These are phyloP conservation scores for Chionographis japonica DNA, from an alignment of 106 monocot species.

Conservation along the genomic window DNA sequence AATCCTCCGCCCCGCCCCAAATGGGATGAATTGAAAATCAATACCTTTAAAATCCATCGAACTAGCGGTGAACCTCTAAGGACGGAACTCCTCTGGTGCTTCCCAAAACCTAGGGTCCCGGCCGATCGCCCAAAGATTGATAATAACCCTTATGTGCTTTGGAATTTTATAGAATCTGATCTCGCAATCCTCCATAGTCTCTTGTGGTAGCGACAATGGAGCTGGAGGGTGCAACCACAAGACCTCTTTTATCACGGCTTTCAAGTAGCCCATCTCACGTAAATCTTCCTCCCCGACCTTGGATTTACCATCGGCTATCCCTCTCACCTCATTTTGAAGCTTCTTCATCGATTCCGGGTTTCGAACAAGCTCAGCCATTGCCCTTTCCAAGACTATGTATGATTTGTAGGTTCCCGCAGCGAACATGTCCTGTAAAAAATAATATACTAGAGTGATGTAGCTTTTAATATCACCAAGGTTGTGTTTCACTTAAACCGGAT, in stretches of 20 bases:
- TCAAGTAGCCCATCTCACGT: slow-evolving; percentile 15
- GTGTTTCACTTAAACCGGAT: too few relatives aligned
- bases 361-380: slow-evolving; percentile 29
- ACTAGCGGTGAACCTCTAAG: background rate
- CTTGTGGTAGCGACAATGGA: slow-evolving; percentile 18
- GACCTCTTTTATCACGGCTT: slow-evolving; percentile 23
- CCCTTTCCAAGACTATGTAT: slow-evolving; percentile 22
- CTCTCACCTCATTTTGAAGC: slow-evolving; percentile 31
- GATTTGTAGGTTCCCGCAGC: slow-evolving; percentile 27
- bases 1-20: slow-evolving; percentile 12
- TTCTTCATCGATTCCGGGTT: slow-evolving; percentile 26
- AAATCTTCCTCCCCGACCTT: too few relatives aligned
- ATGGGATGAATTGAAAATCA: background rate
- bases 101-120: slow-evolving; percentile 26
- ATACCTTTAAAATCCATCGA: background rate
- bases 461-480: too few relatives aligned
- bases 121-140: slow-evolving; percentile 36
- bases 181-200: slow-evolving; percentile 2
- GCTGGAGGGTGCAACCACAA: slow-evolving; percentile 30
- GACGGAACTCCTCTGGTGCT: slow-evolving; percentile 12
- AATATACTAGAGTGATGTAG: too few relatives aligned
- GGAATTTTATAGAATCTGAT: slow-evolving; percentile 17
- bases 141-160: background rate
- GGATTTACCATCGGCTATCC: background rate
- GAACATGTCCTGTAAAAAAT: slow-evolving; percentile 23